A percentile compares a stretch with the other conserved stretches of the same genome.
Conservation (phyloP, 1,139 yeast species). For the Hyphopichia khmerensis region DNA sequence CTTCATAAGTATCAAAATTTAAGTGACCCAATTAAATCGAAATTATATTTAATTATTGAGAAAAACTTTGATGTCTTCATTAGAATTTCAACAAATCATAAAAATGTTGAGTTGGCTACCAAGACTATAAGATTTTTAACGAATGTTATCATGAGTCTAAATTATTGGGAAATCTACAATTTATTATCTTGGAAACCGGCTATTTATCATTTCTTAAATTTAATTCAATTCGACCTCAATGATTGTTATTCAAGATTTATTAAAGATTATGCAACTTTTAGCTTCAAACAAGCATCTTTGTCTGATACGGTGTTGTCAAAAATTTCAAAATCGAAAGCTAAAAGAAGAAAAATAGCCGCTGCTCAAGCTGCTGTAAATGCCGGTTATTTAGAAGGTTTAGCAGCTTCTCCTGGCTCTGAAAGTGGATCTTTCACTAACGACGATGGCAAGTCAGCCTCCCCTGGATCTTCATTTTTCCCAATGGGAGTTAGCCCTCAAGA, state of each 20-base stretch:
- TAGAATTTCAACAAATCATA: conserved; percentile 31
- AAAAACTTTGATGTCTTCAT: conserved; percentile 41
- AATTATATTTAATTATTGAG: conserved; percentile 36
- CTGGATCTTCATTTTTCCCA: conserved; percentile 14
- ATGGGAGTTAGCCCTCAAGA: conserved; percentile 20
- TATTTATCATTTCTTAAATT: conserved; percentile 38
- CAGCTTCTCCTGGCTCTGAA: conserved; percentile 2
- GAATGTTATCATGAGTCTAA: conserved; percentile 35
- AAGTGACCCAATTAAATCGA: conserved; percentile 32
- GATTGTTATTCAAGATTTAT: conserved; percentile 41
- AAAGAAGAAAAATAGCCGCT: conserved; percentile 13
- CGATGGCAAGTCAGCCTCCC: conserved; percentile 12
- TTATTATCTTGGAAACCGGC: conserved; percentile 45
- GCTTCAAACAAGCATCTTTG: conserved; percentile 16
- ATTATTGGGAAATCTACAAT: conserved; percentile 49
- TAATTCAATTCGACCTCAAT: conserved; percentile 40
- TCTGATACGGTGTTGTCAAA: conserved; percentile 1
- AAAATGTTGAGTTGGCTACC: conserved; percentile 33
- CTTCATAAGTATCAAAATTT: conserved; percentile 21
- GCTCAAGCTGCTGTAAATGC: conserved; percentile 6
- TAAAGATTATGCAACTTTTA: conserved; percentile 31
- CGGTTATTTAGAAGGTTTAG: neutral
- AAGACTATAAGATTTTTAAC: conserved; percentile 40
- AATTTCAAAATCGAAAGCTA: conserved; percentile 5
- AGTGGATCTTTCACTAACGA: conserved; percentile 5